phyloP scores from a whole-genome alignment of 805 yeast species.

The Candida koratica region DNA sequence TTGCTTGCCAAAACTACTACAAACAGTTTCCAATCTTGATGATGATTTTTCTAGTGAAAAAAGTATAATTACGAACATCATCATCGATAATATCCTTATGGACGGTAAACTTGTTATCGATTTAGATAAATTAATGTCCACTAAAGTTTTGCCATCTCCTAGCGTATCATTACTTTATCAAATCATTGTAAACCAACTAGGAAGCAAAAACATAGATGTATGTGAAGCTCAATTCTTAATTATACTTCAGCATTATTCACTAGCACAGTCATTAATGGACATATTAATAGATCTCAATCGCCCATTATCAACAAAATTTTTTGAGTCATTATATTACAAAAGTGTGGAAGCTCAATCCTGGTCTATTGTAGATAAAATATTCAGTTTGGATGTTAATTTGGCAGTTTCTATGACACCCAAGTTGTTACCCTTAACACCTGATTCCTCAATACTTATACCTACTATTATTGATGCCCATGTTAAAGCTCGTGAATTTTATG shows the following conservation, averaged over 20 bases:
- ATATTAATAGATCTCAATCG: conserved; percentile 50
- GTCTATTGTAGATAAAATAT: conserved; percentile 44
- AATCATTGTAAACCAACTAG: conserved; percentile 27
- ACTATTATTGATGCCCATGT: conserved; percentile 43
- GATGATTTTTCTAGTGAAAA: conserved; percentile 4
- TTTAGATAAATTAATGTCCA: conserved; percentile 21
- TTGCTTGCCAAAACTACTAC: conserved; percentile 14
- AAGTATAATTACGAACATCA: conserved; percentile 3
- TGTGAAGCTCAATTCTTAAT: conserved; percentile 49
- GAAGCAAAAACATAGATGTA: conserved; percentile 29
- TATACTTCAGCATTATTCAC: conserved; percentile 37
- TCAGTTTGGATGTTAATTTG: conserved; percentile 55
- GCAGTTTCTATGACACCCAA: conserved; percentile 38
- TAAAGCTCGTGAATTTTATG: conserved; percentile 54
- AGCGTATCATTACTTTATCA: conserved; percentile 20
- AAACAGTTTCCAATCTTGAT: conserved; percentile 12
- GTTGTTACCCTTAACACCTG: conserved; percentile 1
- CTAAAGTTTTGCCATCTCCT: conserved; percentile 10
- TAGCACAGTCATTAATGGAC: conserved; percentile 42
- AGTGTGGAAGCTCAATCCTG: conserved; percentile 33
- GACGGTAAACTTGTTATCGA: conserved; percentile 17
- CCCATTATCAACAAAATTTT: conserved; percentile 50
- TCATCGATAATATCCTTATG: conserved; percentile 14
- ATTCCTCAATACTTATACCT: background rate
- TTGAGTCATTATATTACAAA: conserved; percentile 36